Conservation (phyloP, 1,139 yeast genomes). For the Zygosaccharomyces pseudobailii region DNA sequence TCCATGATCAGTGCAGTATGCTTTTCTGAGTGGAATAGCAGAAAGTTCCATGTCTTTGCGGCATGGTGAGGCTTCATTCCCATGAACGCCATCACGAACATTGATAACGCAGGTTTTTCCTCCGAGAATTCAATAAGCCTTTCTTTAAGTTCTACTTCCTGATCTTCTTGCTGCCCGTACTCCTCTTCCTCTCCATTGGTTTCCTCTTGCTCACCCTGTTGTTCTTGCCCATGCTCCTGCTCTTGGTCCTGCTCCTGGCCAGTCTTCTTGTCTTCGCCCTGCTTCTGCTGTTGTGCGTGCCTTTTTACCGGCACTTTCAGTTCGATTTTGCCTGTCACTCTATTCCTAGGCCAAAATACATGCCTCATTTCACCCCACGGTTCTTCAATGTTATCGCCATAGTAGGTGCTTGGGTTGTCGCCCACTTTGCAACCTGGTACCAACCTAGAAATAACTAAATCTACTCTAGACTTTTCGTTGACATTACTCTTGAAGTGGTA, state of each 20-base stretch:
- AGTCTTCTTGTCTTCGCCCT: constrained; percentile 3
- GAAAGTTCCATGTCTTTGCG: constrained; percentile 93
- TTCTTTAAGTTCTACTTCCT: constrained; percentile 19
- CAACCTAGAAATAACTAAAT: constrained; percentile 54
- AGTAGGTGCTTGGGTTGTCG: constrained; percentile 73
- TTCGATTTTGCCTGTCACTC: constrained; percentile 57
- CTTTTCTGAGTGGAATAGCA: constrained; percentile 77
- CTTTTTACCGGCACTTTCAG: constrained; percentile 12
- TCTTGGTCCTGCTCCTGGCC: constrained; percentile 26
- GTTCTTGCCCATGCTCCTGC: constrained; percentile 15
- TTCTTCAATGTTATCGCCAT: constrained; percentile 72
- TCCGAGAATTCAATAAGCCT: constrained; percentile 21
- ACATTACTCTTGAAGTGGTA: constrained; percentile 65
- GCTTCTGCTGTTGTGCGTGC: not conserved
- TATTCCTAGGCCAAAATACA: constrained; percentile 89
- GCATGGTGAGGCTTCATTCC: constrained; percentile 99
- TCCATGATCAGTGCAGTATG: constrained; percentile 85
- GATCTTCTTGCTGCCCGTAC: constrained; percentile 5
- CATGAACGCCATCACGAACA: constrained; percentile 97
- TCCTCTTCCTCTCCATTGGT: constrained; percentile 10
- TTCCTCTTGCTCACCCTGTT: constrained; percentile 20
- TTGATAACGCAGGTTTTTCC: constrained; percentile 49
- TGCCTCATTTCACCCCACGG: constrained; percentile 99
- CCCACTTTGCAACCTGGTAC: constrained; percentile 92
- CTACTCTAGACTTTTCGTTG: constrained; percentile 67